phyloP scores from a whole-genome alignment of 768 basidiomycete genomes.

The Termitomyces sp. region DNA sequence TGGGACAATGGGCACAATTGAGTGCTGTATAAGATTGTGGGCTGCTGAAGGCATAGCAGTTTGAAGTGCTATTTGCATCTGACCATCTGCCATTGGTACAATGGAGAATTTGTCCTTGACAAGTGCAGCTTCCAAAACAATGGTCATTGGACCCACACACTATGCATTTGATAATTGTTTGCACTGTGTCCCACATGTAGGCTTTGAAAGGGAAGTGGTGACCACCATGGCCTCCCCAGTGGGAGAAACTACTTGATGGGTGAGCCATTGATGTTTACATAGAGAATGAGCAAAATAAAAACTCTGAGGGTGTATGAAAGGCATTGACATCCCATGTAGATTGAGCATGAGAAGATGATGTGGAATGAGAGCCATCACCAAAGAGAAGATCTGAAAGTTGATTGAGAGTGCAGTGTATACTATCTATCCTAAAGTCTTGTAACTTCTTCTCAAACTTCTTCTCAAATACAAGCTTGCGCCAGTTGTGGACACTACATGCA shows the following conservation, averaged over 20 bases:
- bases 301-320: too few relatives aligned
- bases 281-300: too few relatives aligned
- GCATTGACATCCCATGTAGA: too few relatives aligned
- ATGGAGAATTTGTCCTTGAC: fast-evolving
- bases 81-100: background rate
- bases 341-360: too few relatives aligned
- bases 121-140: background rate
- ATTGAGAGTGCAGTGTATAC: fast-evolving
- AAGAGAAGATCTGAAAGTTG: background rate
- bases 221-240: too few relatives aligned
- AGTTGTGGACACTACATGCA: background rate
- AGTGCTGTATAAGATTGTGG: background rate
- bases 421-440: background rate
- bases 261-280: too few relatives aligned
- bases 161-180: background rate
- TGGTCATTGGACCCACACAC: background rate
- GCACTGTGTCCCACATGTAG: fast-evolving
- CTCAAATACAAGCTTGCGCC: background rate
- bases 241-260: too few relatives aligned
- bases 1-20: background rate
- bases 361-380: too few relatives aligned
- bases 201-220: too few relatives aligned
- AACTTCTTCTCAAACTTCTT: background rate
- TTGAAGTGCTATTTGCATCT: background rate
- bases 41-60: background rate